phyloP scores from a whole-genome alignment of 139 green algal species.

The Auxenochlorella pyrenoidosa region DNA sequence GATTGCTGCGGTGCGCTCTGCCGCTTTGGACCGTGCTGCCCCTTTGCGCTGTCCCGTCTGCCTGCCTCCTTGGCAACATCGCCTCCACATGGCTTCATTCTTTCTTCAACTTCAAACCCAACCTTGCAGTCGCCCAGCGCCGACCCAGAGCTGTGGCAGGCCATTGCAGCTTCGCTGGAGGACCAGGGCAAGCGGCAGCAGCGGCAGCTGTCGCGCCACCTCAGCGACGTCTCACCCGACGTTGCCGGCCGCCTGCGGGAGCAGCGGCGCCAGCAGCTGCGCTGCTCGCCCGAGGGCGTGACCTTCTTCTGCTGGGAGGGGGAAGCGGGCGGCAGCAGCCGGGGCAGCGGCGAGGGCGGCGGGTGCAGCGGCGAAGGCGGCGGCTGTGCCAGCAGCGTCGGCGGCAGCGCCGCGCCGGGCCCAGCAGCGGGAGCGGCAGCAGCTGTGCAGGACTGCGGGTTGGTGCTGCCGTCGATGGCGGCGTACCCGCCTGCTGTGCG shows the following conservation, averaged over 20 bases:
- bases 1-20: neutral
- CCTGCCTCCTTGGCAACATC: neutral
- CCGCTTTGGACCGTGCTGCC: neutral
- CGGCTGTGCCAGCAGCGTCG: too few species aligned
- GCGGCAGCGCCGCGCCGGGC: too few species aligned
- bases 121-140: conserved; percentile 15
- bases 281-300: conserved; percentile 8
- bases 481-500: conserved; percentile 17
- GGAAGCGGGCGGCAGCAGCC: neutral
- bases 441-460: neutral
- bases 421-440: neutral
- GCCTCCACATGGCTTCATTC: neutral
- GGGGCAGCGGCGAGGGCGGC: neutral
- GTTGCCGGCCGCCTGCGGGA: conserved; percentile 16
- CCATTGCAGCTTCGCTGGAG: conserved; percentile 14
- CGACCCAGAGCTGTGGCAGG: conserved; percentile 14
- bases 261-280: neutral
- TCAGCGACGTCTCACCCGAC: neutral
- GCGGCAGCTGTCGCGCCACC: conserved; percentile 23
- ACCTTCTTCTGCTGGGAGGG: conserved; percentile 1
- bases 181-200: conserved; percentile 17
- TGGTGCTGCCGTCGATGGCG: conserved; percentile 16
- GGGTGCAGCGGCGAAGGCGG: neutral
- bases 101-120: neutral
- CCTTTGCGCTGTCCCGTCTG: neutral